Conservation (phyloP, 768 basidiomycete species). For the Solioccasus polychromus region DNA sequence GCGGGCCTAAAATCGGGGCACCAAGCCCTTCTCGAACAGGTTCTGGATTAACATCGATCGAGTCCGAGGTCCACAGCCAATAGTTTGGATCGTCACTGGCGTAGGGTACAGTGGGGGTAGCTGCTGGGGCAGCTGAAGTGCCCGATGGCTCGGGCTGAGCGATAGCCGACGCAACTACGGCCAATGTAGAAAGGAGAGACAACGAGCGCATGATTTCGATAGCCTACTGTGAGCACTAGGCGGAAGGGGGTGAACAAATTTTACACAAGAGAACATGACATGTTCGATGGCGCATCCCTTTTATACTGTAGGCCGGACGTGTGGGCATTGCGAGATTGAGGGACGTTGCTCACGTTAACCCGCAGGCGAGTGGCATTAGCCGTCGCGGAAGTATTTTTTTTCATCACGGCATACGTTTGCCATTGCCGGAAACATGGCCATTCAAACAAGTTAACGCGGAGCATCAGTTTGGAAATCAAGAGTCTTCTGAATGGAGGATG, state of each 20-base stretch:
- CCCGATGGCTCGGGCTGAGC: conserved; percentile 21
- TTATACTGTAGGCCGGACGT: no score
- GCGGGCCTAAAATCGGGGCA: conserved; percentile 49
- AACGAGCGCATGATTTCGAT: conserved; percentile 23
- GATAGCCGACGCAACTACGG: conserved; percentile 16
- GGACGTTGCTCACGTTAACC: no score
- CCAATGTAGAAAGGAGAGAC: conserved; percentile 28
- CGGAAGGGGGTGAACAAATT: conserved; percentile 13
- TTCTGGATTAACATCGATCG: conserved; percentile 30
- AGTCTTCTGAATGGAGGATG: no score
- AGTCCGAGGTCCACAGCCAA: conserved; percentile 36
- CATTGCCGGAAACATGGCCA: not conserved
- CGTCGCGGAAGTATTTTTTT: no score
- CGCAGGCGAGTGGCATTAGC: no score
- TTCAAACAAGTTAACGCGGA: not conserved
- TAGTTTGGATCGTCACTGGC: conserved; percentile 46
- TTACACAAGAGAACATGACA: conserved; percentile 12
- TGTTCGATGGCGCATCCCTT: conserved; percentile 7
- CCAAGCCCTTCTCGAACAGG: conserved; percentile 47
- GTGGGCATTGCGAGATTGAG: no score
- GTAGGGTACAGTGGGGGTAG: conserved; percentile 44
- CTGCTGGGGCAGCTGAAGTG: conserved; percentile 25
- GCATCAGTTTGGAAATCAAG: not conserved
- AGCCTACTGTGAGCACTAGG: conserved; percentile 12
- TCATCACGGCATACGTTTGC: not conserved